Evolutionary conservation across 768 basidiomycete species (phyloP).

Genomic region (Suillus sp.): DNA sequence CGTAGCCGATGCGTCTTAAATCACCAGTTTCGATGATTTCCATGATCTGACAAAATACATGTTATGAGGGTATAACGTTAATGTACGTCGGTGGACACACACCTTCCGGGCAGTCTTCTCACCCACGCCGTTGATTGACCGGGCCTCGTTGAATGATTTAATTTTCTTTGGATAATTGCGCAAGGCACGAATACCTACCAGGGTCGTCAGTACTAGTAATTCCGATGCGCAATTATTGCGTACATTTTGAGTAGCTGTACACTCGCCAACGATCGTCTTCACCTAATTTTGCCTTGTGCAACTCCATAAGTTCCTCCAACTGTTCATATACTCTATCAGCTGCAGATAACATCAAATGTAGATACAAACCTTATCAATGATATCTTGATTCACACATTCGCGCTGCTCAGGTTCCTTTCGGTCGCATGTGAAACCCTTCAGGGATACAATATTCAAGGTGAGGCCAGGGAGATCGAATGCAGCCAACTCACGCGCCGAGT

Average conservation of each 20-base stretch:
- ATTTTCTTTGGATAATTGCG: slow-evolving; percentile 60
- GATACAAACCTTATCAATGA: slow-evolving; percentile 64
- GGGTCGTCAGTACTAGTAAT: slow-evolving; percentile 14
- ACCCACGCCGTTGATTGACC: slow-evolving; percentile 61
- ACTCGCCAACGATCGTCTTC: slow-evolving; percentile 72
- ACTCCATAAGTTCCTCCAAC: slow-evolving; percentile 65
- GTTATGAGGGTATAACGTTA: neutral
- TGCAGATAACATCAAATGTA: slow-evolving; percentile 1
- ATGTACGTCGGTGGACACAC: slow-evolving; percentile 8
- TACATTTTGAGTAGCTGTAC: slow-evolving; percentile 67
- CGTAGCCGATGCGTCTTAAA: slow-evolving; percentile 67
- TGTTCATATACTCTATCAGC: slow-evolving; percentile 28
- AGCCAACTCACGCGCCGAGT: slow-evolving; percentile 1
- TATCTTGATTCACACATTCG: slow-evolving; percentile 64
- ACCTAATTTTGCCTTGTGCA: slow-evolving; percentile 62
- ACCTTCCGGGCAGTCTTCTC: slow-evolving; percentile 79
- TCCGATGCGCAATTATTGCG: slow-evolving; percentile 11
- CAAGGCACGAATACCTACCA: slow-evolving; percentile 59
- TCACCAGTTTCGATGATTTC: slow-evolving; percentile 78
- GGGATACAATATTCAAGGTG: neutral
- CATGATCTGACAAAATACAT: slow-evolving; percentile 56
- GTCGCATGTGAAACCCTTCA: slow-evolving; percentile 71
- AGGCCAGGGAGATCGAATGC: neutral
- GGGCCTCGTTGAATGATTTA: slow-evolving; percentile 58
- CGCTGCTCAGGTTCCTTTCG: slow-evolving; percentile 38